Conservation (phyloP, 2,329 filamentous ascomycete genomes). For the Blastomyces parvus region DNA sequence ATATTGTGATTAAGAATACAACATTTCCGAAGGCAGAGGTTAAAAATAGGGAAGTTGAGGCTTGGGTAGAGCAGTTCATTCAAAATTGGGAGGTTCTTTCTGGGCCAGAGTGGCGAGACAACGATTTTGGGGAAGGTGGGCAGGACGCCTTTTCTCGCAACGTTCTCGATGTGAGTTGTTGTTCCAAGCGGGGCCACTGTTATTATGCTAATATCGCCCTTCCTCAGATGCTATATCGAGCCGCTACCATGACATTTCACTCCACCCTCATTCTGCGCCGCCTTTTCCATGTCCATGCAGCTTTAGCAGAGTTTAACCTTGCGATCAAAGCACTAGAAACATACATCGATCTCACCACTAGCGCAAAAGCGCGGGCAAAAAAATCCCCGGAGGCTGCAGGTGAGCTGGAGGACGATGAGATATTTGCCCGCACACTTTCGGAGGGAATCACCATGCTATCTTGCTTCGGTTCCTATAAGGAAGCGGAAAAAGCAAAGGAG, state of each 20-base stretch:
- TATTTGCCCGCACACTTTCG: slow-evolving; percentile 65
- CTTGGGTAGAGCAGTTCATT: slow-evolving; percentile 69
- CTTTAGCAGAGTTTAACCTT: slow-evolving; percentile 83
- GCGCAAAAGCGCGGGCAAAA: slow-evolving; percentile 71
- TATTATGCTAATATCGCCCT: slow-evolving; percentile 2
- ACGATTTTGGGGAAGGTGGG: slow-evolving; percentile 72
- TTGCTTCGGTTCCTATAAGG: slow-evolving; percentile 63
- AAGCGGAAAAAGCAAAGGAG: slow-evolving; percentile 68
- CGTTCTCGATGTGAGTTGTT: slow-evolving; percentile 54
- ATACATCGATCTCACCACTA: slow-evolving; percentile 78
- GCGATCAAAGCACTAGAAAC: slow-evolving; percentile 86
- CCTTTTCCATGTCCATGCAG: slow-evolving; percentile 77
- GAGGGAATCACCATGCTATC: slow-evolving; percentile 74
- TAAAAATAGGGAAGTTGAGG: slow-evolving; percentile 67
- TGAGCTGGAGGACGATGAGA: slow-evolving; percentile 69
- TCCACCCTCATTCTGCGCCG: slow-evolving; percentile 80
- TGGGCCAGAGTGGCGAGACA: slow-evolving; percentile 68
- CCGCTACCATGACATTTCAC: slow-evolving; percentile 88
- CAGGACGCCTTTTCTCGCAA: slow-evolving; percentile 64
- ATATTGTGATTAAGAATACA: slow-evolving; percentile 65
- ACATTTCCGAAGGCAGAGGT: slow-evolving; percentile 77
- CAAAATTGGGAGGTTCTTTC: slow-evolving; percentile 77
- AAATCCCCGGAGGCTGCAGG: slow-evolving; percentile 55
- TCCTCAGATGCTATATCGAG: slow-evolving; percentile 67
- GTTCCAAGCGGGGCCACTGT: background rate